Conservation (phyloP, 805 yeast species). For the Metschnikowia reukaufii region DNA sequence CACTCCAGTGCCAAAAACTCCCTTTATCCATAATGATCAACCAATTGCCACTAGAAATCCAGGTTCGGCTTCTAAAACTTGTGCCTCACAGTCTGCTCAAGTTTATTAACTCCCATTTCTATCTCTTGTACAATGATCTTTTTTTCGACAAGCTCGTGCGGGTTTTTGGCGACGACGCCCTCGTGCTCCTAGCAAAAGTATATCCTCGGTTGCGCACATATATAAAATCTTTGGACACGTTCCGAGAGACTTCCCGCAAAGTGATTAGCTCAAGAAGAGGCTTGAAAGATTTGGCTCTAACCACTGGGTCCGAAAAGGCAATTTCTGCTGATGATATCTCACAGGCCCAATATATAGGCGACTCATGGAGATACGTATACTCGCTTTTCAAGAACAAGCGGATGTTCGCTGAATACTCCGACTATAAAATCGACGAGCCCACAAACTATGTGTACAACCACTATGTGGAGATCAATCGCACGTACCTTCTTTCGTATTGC, state of each 20-base stretch:
- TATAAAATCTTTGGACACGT: conserved; percentile 39
- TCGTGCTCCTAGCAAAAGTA: conserved; percentile 31
- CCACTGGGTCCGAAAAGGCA: neutral
- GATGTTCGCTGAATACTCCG: conserved; percentile 48
- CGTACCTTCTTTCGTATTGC: conserved; percentile 48
- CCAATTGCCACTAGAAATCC: conserved; percentile 45
- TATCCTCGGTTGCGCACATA: conserved; percentile 40
- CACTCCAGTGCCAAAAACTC: neutral
- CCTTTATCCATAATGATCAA: conserved; percentile 11
- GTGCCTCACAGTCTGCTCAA: conserved; percentile 37
- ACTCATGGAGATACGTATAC: conserved; percentile 57
- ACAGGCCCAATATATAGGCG: conserved; percentile 35
- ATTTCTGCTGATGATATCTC: neutral
- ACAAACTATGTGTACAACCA: conserved; percentile 43
- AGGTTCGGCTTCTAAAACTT: conserved; percentile 33
- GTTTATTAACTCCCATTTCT: conserved; percentile 43
- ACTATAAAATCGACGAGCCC: conserved; percentile 49
- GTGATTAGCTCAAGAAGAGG: conserved; percentile 28
- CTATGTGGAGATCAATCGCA: conserved; percentile 48
- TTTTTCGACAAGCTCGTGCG: conserved; percentile 40
- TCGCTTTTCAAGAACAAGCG: conserved; percentile 52
- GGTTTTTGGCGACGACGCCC: conserved; percentile 39
- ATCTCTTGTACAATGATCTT: conserved; percentile 49
- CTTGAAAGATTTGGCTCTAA: conserved; percentile 27
- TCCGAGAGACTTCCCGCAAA: conserved; percentile 29